phyloP scores from a whole-genome alignment of 345 rosid genomes.

The Linum usitatissimum region DNA sequence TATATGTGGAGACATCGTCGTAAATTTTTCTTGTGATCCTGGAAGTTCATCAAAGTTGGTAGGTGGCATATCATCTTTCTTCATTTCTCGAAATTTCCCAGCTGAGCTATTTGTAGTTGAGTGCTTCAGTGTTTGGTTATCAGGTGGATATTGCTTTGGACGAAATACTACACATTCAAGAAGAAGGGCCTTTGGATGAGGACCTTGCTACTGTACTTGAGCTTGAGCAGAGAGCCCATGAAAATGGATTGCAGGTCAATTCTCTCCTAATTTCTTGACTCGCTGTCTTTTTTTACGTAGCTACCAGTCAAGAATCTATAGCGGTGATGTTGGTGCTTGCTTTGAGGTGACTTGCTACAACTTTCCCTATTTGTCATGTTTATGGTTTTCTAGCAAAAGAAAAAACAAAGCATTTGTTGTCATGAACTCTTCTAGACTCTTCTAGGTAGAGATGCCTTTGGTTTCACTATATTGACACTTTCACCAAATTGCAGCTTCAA shows the following conservation, averaged over 20 bases:
- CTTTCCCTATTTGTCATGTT: background rate
- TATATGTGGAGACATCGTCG: slow-evolving; percentile 74
- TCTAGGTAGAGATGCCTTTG: background rate
- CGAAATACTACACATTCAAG: slow-evolving; percentile 68
- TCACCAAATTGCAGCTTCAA: slow-evolving; percentile 32
- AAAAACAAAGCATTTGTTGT: background rate
- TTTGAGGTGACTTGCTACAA: slow-evolving; percentile 41
- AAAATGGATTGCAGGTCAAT: slow-evolving; percentile 76
- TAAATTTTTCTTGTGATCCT: slow-evolving; percentile 88
- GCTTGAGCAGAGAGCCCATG: slow-evolving; percentile 92
- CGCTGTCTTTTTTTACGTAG: slow-evolving; percentile 30
- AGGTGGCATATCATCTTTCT: slow-evolving; percentile 2
- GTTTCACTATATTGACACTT: background rate
- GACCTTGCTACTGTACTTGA: slow-evolving; percentile 69
- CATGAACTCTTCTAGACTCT: background rate
- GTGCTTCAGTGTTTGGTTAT: slow-evolving; percentile 4
- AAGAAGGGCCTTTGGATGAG: slow-evolving; percentile 64
- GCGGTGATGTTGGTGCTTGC: slow-evolving; percentile 47
- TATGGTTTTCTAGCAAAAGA: background rate
- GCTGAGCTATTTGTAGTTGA: slow-evolving; percentile 1
- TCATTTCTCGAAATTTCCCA: background rate
- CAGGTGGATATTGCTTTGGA: slow-evolving; percentile 85
- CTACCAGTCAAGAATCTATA: slow-evolving; percentile 69
- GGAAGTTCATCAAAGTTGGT: slow-evolving; percentile 76
- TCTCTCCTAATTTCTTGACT: background rate